Evolutionary conservation across 225 moss, liverwort and hornwort species (phyloP).

Genomic region (Marchantia paleacea): DNA sequence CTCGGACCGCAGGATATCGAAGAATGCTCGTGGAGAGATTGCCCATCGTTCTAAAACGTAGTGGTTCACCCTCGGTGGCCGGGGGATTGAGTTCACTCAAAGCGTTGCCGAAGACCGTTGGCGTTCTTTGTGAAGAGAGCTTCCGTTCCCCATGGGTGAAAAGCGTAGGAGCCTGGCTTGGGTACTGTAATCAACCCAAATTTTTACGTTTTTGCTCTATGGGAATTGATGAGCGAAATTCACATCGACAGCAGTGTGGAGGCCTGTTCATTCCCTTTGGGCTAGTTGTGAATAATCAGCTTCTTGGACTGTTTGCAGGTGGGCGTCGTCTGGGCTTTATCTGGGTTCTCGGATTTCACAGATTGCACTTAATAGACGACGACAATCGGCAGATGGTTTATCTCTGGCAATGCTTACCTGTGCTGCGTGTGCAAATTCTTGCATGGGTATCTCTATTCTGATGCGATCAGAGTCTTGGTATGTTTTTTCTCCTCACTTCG

Average conservation of each 20-base stretch:
- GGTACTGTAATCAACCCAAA: slow-evolving; percentile 37
- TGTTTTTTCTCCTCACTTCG: slow-evolving; percentile 8
- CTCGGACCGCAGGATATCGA: not conserved
- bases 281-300: not conserved
- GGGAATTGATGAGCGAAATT: no score
- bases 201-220: not conserved
- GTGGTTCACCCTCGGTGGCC: not conserved
- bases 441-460: slow-evolving; percentile 59
- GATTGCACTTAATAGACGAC: slow-evolving; percentile 55
- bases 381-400: slow-evolving; percentile 77
- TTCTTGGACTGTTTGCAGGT: slow-evolving; percentile 49
- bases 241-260: no score
- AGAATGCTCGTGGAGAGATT: not conserved
- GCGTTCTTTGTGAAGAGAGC: slow-evolving; percentile 49
- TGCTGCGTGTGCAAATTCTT: slow-evolving; percentile 66
- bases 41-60: not conserved
- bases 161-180: slow-evolving; percentile 54
- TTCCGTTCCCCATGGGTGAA: slow-evolving; percentile 53
- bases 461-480: slow-evolving; percentile 72
- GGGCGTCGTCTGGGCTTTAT: slow-evolving; percentile 77
- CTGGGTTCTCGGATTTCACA: slow-evolving; percentile 81
- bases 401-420: slow-evolving; percentile 71
- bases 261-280: not conserved
- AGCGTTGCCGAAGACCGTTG: slow-evolving; percentile 32
- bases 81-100: not conserved